Evolutionary conservation across 768 basidiomycete species (phyloP).

Genomic region (Mrakia frigida): DNA sequence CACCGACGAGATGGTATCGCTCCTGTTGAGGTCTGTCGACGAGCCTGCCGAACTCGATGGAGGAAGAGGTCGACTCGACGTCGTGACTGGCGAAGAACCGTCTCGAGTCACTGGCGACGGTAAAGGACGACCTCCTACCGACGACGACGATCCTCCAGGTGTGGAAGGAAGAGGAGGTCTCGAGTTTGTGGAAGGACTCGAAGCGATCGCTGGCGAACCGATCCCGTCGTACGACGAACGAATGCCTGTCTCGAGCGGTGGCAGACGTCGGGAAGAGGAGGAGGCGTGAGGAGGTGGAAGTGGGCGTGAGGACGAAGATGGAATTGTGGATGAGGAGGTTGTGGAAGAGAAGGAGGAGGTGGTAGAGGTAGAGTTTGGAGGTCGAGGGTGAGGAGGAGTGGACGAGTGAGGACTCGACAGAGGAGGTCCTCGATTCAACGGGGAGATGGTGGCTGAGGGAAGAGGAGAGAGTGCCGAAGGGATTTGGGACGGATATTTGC

Average conservation of each 20-base stretch:
- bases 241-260: neutral
- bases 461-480: conserved; percentile 28
- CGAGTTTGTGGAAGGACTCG: neutral
- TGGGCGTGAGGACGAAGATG: neutral
- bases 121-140: neutral
- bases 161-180: neutral
- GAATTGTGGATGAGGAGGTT: neutral
- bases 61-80: conserved; percentile 1
- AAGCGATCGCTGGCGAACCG: neutral
- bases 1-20: neutral
- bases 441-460: conserved; percentile 12
- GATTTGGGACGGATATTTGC: conserved; percentile 14
- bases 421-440: neutral
- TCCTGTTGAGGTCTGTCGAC: conserved; percentile 5
- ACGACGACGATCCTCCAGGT: conserved; percentile 2
- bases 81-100: neutral
- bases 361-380: neutral
- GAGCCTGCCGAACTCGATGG: conserved; percentile 1
- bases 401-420: neutral
- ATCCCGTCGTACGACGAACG: conserved; percentile 24
- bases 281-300: neutral
- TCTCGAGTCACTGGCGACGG: neutral
- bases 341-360: conserved; percentile 2
- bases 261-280: neutral
- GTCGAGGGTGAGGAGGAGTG: neutral